Evolutionary conservation across 495 filamentous ascomycete species (phyloP).

Genomic region (Pyrenopolyporus hunteri): DNA sequence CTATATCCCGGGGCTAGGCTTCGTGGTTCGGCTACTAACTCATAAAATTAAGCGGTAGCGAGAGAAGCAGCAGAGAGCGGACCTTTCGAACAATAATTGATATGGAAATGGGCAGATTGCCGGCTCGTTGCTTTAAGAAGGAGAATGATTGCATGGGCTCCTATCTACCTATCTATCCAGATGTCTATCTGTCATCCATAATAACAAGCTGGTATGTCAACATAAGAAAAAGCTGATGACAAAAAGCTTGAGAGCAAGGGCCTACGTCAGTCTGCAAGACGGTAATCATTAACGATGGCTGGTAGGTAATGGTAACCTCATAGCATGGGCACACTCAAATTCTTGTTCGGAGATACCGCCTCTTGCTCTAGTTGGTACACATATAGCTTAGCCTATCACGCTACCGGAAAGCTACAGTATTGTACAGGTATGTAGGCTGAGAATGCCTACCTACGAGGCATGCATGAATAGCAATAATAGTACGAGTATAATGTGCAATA

Average conservation of each 20-base stretch:
- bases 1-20: conserved; percentile 10
- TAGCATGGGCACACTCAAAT: conserved; percentile 19
- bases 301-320: conserved; percentile 33
- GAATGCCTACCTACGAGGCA: not conserved
- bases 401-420: conserved; percentile 20
- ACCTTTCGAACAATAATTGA: not conserved
- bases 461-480: conserved; percentile 22
- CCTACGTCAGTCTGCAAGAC: conserved; percentile 31
- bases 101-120: not conserved
- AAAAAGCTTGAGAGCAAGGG: conserved; percentile 31
- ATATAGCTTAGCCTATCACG: conserved; percentile 20
- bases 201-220: conserved; percentile 12
- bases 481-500: no score
- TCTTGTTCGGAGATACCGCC: conserved; percentile 32
- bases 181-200: no score
- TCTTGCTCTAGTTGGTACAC: conserved; percentile 24
- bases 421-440: no score
- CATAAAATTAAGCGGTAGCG: conserved; percentile 1
- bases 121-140: not conserved
- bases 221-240: conserved; percentile 16
- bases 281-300: conserved; percentile 17
- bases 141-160: not conserved
- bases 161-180: conserved; percentile 23
- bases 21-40: not conserved
- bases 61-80: no score